Evolutionary conservation across 768 basidiomycete genomes (phyloP).

Genomic region (Serpula lacrymans): DNA sequence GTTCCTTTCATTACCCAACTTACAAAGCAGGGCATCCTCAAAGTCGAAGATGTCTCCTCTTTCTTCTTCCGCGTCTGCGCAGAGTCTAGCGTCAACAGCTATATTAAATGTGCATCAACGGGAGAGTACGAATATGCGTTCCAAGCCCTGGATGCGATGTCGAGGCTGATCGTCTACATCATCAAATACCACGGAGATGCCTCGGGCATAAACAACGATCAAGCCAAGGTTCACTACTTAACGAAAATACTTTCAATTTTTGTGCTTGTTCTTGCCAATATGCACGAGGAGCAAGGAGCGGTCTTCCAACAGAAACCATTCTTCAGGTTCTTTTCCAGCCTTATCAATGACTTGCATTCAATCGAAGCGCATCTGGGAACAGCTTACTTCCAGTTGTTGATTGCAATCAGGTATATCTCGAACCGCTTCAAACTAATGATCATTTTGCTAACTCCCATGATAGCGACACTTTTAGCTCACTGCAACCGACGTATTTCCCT

Average conservation of each 20-base stretch:
- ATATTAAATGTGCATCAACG: constrained; percentile 68
- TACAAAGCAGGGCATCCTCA: constrained; percentile 94
- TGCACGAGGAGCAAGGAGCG: constrained; percentile 90
- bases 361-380: constrained; percentile 84
- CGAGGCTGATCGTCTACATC: constrained; percentile 92
- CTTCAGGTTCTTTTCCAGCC: constrained; percentile 96
- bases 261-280: constrained; percentile 90
- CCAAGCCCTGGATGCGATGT: constrained; percentile 93
- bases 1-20: constrained; percentile 96
- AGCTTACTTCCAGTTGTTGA: constrained; percentile 85
- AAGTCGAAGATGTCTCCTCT: constrained; percentile 92
- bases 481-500: constrained; percentile 96
- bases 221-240: constrained; percentile 93
- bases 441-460: constrained; percentile 6
- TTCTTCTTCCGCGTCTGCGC: constrained; percentile 99
- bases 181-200: constrained; percentile 99
- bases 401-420: constrained; percentile 73
- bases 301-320: constrained; percentile 97
- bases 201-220: constrained; percentile 86
- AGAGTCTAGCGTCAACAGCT: constrained; percentile 89
- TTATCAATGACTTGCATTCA: constrained; percentile 86
- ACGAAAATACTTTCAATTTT: constrained; percentile 97
- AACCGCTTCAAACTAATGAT: neutral
- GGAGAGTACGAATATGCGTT: constrained; percentile 78
- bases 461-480: constrained; percentile 92